A percentile compares a stretch with the other conserved stretches of the same genome.
Evolutionary conservation across 306 rosid genomes (phyloP).

Genomic region (Cucurbita pepo): DNA sequence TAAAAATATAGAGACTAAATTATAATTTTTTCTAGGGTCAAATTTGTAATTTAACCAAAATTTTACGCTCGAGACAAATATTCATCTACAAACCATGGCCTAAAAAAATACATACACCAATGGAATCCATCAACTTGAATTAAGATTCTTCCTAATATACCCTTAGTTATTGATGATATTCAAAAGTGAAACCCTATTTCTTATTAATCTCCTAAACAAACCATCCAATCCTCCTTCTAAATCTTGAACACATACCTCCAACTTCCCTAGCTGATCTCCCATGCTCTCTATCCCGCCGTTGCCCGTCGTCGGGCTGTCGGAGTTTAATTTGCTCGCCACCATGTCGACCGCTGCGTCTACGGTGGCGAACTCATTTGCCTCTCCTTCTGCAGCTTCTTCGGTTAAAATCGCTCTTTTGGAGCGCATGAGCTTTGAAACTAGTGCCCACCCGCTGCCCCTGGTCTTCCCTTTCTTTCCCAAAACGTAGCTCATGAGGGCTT

Average conservation of each 20-base stretch:
- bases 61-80: too few relatives aligned
- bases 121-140: not conserved
- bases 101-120: not conserved
- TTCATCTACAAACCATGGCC: slow-evolving; percentile 1
- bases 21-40: too few relatives aligned
- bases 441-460: slow-evolving; percentile 3
- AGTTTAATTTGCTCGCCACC: not conserved
- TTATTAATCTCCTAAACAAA: slow-evolving; percentile 13
- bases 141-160: not conserved
- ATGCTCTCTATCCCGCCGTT: not conserved
- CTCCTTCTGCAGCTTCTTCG: not conserved
- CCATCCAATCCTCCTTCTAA: slow-evolving; percentile 8
- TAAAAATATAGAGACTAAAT: too few relatives aligned
- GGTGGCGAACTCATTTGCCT: slow-evolving; percentile 3
- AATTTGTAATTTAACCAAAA: too few relatives aligned
- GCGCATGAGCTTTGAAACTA: slow-evolving; percentile 9
- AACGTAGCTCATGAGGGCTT: slow-evolving; percentile 7
- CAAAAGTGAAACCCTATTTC: slow-evolving; percentile 16
- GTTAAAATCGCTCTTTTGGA: not conserved
- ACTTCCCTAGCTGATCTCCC: slow-evolving; percentile 2
- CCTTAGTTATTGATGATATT: slow-evolving; percentile 9
- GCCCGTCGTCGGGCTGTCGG: not conserved
- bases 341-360: not conserved
- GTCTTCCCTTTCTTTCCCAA: not conserved
- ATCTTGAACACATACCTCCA: slow-evolving; percentile 8